Conservation (phyloP, 208 protist species). For the Crithidia acanthocephali region DNA sequence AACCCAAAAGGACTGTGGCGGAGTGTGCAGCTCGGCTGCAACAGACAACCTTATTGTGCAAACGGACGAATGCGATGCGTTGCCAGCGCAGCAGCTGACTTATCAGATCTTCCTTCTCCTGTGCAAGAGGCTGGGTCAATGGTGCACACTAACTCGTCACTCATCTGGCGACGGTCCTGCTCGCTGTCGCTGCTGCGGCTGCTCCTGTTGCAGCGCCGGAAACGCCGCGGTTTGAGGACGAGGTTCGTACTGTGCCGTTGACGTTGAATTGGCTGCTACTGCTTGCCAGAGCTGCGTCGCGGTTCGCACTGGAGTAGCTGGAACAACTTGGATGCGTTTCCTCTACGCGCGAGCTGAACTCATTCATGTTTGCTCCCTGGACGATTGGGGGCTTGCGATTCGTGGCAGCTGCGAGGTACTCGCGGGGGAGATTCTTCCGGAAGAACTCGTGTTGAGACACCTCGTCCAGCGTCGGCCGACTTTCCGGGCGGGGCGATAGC, state of each 20-base stretch:
- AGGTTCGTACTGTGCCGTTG: conserved; percentile 5
- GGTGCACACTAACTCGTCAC: conserved; percentile 8
- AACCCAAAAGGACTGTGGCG: conserved; percentile 9
- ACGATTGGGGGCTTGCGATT: conserved; percentile 43
- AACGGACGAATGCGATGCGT: conserved; percentile 9
- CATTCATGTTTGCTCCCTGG: conserved; percentile 50
- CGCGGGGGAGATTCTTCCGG: conserved; percentile 45
- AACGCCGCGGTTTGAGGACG: conserved; percentile 19
- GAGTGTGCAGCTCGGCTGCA: neutral
- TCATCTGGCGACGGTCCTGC: conserved; percentile 2
- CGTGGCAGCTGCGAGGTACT: conserved; percentile 47
- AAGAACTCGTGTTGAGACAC: conserved; percentile 77
- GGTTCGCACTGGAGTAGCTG: conserved; percentile 11
- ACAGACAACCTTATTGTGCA: neutral
- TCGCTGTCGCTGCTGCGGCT: conserved; percentile 27
- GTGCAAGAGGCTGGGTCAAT: neutral
- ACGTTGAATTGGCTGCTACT: neutral
- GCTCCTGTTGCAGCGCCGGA: conserved; percentile 23
- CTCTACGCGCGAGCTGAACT: conserved; percentile 76
- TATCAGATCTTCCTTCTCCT: neutral
- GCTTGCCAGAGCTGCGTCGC: conserved; percentile 15
- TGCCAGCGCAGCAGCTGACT: conserved; percentile 1
- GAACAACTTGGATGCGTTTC: conserved; percentile 25
- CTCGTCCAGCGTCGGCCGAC: conserved; percentile 70
- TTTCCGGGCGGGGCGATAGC: conserved; percentile 54